Evolutionary conservation across 768 basidiomycete species (phyloP), one percentile per base, ranked within the genome.

Genomic region (Tulasnella sp.): DNA sequence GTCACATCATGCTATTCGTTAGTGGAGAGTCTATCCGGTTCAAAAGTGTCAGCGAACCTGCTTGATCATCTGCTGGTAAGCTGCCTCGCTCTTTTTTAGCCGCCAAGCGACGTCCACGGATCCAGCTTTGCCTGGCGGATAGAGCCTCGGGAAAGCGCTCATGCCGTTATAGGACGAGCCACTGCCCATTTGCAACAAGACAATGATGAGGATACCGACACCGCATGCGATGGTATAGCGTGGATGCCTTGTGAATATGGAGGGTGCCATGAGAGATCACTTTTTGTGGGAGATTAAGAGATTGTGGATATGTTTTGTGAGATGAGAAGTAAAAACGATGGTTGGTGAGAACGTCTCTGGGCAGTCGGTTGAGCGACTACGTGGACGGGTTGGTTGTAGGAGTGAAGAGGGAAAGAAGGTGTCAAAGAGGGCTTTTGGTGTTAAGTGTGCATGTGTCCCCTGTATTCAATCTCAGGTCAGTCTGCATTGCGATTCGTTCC

Each of bases 21-120:
- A 43, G 4, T 22, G 24, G 3, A 25, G 29, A 52, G 17, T 27
- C 25, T 49, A 49, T 49, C 25, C 49, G 17, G 49, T n/a, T 25
- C 49, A 17, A 55, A 24, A 22, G 12, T 11, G 27, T 19, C 42
- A 55, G 43, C 56, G 46, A 24, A 59, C 56, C 29, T 59, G 30
- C 42, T 25, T 59, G 30, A 59, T 19, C 46, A 59, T 50, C 44
- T 38, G 31, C n/a, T 59, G 56, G 31, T 59, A 59, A 2, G 22
- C 29, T 10, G n/a, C 22, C 34, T 59, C 56, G 46, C 56, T 59
- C 29, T 49, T 29, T 27, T 30, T 48, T 42, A 59, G 27, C 44
- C 49, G 27, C 46, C 44, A 49, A 11, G 46, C 46, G 21, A 31
- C 46, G 17, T 59, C 56, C 10, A 55, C 2, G 19, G 25, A 31